Evolutionary conservation across 345 rosid genomes (phyloP).

Genomic region (Heritiera littoralis): DNA sequence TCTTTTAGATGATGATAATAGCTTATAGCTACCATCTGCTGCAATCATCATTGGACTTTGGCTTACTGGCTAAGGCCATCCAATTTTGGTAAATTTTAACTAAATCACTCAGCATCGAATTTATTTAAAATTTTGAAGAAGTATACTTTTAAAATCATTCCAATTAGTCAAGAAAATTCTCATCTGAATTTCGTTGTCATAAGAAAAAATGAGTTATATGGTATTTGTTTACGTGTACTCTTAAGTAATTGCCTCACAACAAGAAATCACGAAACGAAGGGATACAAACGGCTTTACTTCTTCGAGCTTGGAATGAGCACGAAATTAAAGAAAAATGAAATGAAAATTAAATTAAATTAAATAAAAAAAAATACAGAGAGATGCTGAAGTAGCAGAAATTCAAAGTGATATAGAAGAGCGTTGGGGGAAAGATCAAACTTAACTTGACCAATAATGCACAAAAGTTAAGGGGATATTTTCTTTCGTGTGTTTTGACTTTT

Average conservation of each 20-base stretch:
- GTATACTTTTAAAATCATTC: too few relatives aligned
- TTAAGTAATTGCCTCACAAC: too few relatives aligned
- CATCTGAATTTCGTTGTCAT: too few relatives aligned
- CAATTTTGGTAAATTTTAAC: too few relatives aligned
- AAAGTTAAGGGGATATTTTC: not conserved
- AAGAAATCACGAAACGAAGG: too few relatives aligned
- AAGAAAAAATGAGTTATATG: too few relatives aligned
- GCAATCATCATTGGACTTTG: not conserved
- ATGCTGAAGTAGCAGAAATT: not conserved
- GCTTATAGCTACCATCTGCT: not conserved
- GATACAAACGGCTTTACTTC: too few relatives aligned
- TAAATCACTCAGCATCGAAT: too few relatives aligned
- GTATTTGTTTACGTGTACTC: too few relatives aligned
- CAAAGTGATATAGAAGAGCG: not conserved
- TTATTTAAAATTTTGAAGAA: too few relatives aligned
- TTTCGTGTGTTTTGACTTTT: not conserved
- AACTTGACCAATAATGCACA: not conserved
- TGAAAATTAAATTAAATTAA: not conserved
- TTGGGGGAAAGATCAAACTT: constrained; percentile 9
- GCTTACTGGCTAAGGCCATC: not conserved
- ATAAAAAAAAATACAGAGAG: not conserved
- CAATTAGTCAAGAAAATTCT: too few relatives aligned
- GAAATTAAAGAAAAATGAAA: not conserved
- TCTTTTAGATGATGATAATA: not conserved
- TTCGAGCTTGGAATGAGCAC: too few relatives aligned